Conservation (phyloP, 164 flowering plant genomes). For the Sedum album region DNA sequence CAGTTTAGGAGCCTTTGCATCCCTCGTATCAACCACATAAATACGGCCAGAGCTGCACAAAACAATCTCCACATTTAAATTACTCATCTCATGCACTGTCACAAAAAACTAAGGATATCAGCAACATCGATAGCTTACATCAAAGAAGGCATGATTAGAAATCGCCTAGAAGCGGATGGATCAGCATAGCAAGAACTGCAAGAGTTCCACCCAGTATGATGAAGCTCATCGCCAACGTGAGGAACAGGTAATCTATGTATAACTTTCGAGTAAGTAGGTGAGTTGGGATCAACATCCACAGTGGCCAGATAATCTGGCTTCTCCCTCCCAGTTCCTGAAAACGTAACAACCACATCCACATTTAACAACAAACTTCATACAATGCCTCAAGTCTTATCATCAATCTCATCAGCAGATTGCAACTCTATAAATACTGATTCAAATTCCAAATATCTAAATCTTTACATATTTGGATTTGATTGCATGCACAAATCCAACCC, state of each 20-base stretch:
- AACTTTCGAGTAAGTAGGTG: constrained; percentile 79
- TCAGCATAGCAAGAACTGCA: constrained; percentile 99
- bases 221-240: constrained; percentile 74
- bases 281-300: constrained; percentile 83
- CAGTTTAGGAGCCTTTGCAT: constrained; percentile 75
- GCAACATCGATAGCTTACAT: constrained; percentile 31
- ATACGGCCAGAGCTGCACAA: constrained; percentile 78
- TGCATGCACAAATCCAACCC: too few species aligned
- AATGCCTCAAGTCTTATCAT: too few species aligned
- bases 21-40: constrained; percentile 70
- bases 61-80: neutral
- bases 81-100: neutral
- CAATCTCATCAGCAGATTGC: too few species aligned
- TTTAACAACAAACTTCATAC: too few species aligned
- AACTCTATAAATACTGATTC: too few species aligned
- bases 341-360: too few species aligned
- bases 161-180: constrained; percentile 68
- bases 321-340: constrained; percentile 71
- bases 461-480: too few species aligned
- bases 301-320: constrained; percentile 92
- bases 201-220: constrained; percentile 96
- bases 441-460: too few species aligned
- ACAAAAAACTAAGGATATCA: too few species aligned
- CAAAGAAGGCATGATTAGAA: constrained; percentile 71
- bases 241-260: constrained; percentile 80